Evolutionary conservation across 768 basidiomycete genomes (phyloP).

Genomic region (Suillus brevipes): DNA sequence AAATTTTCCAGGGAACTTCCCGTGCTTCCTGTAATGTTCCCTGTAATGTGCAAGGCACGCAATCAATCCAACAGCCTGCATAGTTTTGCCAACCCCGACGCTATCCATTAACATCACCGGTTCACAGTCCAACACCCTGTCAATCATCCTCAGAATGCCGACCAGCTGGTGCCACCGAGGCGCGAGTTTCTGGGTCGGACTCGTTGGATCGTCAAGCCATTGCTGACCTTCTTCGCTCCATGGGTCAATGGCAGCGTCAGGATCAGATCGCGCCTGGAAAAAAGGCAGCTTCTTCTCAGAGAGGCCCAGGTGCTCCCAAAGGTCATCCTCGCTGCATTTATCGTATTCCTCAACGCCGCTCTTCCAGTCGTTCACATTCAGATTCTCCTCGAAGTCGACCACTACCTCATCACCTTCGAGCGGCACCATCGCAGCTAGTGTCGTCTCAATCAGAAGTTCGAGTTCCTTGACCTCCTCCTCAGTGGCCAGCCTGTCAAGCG

Average conservation of each 20-base stretch:
- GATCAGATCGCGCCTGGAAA: conserved; percentile 10
- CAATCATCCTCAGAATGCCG: conserved; percentile 20
- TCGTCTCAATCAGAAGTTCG: not conserved
- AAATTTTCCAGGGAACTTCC: not conserved
- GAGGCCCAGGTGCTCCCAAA: conserved; percentile 5
- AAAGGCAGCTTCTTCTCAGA: not conserved
- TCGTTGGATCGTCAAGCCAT: conserved; percentile 5
- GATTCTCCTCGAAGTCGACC: not conserved
- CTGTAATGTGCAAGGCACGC: conserved; percentile 13
- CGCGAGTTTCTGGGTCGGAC: not conserved
- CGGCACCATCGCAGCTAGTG: not conserved
- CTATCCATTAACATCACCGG: conserved; percentile 26
- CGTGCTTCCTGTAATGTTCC: not conserved
- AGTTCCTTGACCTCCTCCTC: not conserved
- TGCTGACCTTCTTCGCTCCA: conserved; percentile 14
- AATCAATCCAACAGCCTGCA: conserved; percentile 22
- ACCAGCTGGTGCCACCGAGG: conserved; percentile 24
- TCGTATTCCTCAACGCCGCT: conserved; percentile 1
- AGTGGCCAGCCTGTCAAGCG: not conserved
- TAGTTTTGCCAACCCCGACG: conserved; percentile 24
- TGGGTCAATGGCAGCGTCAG: conserved; percentile 2
- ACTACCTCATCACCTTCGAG: not conserved
- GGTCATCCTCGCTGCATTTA: not conserved
- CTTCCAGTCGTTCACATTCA: not conserved
- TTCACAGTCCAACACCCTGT: not conserved